A percentile compares a stretch with the other conserved stretches of the same genome.
Conservation (phyloP, 2,329 filamentous ascomycete genomes). For the Phialocephala subalpina region DNA sequence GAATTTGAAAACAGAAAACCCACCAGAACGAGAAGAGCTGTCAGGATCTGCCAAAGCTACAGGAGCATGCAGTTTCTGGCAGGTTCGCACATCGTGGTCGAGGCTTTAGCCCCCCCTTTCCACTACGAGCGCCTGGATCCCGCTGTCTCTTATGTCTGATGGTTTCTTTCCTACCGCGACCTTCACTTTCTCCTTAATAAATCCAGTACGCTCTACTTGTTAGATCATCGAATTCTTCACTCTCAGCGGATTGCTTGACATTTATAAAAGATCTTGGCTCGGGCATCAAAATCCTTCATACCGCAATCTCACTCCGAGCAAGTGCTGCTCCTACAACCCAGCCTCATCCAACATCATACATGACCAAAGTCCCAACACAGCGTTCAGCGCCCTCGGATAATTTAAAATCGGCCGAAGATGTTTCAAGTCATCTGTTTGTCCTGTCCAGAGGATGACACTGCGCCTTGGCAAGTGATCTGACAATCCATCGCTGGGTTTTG, state of each 20-base stretch:
- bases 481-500: not conserved
- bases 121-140: no score
- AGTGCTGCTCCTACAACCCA: not conserved
- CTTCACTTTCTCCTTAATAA: no score
- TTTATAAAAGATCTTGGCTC: not conserved
- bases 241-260: not conserved
- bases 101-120: no score
- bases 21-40: no score
- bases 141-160: no score
- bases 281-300: conserved; percentile 1
- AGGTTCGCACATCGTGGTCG: no score
- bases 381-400: not conserved
- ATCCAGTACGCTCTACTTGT: no score
- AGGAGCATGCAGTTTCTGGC: no score
- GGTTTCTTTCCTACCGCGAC: no score
- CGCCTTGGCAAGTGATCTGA: not conserved
- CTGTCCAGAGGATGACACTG: not conserved
- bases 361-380: not conserved
- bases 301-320: not conserved
- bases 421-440: not conserved
- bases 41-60: no score
- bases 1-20: not conserved
- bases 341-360: not conserved
- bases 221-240: not conserved
- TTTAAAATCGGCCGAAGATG: conserved; percentile 7